These are phyloP conservation scores for Zygotorulaspora mrakii DNA, from an alignment of 1,139 yeast species.

Conservation along the genomic window DNA sequence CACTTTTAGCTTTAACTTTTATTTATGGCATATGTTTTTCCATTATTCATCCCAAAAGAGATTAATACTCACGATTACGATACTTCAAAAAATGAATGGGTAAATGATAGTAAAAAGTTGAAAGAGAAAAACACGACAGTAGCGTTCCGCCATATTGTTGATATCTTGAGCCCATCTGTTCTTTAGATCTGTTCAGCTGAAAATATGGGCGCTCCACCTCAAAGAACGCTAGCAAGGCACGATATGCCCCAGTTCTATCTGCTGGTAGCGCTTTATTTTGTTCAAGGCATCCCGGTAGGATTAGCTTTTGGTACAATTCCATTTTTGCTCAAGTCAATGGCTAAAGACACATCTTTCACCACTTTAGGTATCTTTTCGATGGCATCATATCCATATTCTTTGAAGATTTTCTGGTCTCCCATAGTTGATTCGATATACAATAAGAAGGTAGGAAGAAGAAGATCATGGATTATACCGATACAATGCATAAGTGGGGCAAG, in stretches of 20 bases:
- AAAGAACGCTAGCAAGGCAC: slow-evolving; percentile 29
- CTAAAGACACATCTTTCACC: slow-evolving; percentile 66
- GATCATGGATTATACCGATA: slow-evolving; percentile 93
- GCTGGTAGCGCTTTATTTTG: slow-evolving; percentile 65
- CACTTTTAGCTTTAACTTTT: too few species aligned
- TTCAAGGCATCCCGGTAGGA: slow-evolving; percentile 96
- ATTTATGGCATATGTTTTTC: too few species aligned
- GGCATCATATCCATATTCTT: slow-evolving; percentile 91
- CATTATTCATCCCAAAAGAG: too few species aligned
- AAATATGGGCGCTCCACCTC: slow-evolving; percentile 6
- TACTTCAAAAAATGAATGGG: too few species aligned
- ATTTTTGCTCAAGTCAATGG: slow-evolving; percentile 67
- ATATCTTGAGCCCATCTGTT: too few species aligned
- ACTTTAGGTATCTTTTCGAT: slow-evolving; percentile 87
- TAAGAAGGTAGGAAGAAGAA: slow-evolving; percentile 68
- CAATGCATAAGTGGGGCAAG: slow-evolving; percentile 73
- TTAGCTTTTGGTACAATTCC: slow-evolving; percentile 96
- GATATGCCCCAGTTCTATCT: slow-evolving; percentile 73
- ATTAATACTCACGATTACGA: too few species aligned
- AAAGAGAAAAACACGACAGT: too few species aligned
- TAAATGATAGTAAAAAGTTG: too few species aligned
- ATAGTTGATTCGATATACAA: slow-evolving; percentile 84
- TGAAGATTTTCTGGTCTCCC: slow-evolving; percentile 93
- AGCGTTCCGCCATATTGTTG: too few species aligned
- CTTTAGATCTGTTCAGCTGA: too few species aligned